Base-by-base conservation (phyloP, 106 monocot genomes). In the Agapanthus africanus region DNA sequence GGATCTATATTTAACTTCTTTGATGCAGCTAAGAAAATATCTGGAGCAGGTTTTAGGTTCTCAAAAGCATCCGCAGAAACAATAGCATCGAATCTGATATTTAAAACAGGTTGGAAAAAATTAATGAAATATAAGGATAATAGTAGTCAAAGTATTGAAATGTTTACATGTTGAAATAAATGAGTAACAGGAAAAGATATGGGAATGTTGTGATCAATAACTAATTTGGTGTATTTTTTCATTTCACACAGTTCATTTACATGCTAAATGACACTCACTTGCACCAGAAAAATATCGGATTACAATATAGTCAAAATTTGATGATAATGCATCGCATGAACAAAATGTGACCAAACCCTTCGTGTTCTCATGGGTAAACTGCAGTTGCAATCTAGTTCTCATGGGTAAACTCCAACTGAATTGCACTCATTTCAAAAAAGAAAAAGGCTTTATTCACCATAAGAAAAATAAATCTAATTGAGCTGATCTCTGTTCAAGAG, bases 41-140 rank as follows among this genome's bases (percentile, higher is more conserved):
- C 97, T 54, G 97, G 97, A 49, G 97, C 91, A 74, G 97, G 97
- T 77, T 92, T 97, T 71, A 97, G 62, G 61, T 97, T 97, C 77
- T 87, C 84, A 67, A 97, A 97, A 30, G 89, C 97, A 83, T 97
- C 97, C 27, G 97, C 97, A 39, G 91, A 97, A 70, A 92, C 77
- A 71, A 97, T 87, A 11, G 79, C 92, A 80, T 97, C 89, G 66
- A 97, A 97, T 70, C 97, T 97, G 80, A 49, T 57, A 39, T 21
- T 36, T 13, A 64, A 57, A 39, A 64, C 19, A 63, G 36, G 35
- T 37, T 35, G 36, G 35, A 63, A 33, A 18, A 8, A 15, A 21
- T 61, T 14, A 61, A 4, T 54, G 52, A 54, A n/a, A 26, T 11
- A 25, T 26, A 54, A 7, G 14, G 22, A 54, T 26, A 54, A 8